A percentile compares a stretch with the other conserved stretches of the same genome.
These are phyloP conservation scores for Crithidia bombi DNA, from an alignment of 208 protist species.

Conservation along the genomic window DNA sequence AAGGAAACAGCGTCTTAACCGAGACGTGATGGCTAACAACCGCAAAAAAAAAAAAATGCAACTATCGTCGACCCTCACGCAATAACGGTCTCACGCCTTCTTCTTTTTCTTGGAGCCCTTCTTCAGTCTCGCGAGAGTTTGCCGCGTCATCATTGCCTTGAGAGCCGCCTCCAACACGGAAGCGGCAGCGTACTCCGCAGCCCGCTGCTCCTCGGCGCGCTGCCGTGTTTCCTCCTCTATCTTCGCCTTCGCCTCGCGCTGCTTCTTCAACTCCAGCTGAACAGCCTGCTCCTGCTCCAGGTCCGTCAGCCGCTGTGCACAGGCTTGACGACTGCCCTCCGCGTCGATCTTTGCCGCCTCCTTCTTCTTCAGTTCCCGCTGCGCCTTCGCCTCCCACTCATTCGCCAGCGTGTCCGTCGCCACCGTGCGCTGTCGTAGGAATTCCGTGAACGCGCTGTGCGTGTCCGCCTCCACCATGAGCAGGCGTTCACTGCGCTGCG, in stretches of 20 bases:
- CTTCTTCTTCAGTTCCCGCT: slow-evolving; percentile 73
- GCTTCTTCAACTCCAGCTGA: slow-evolving; percentile 55
- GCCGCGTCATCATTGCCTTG: slow-evolving; percentile 80
- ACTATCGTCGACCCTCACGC: no score
- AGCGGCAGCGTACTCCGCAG: slow-evolving; percentile 69
- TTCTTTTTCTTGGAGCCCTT: slow-evolving; percentile 82
- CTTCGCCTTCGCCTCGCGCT: slow-evolving; percentile 46
- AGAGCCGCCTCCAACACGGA: slow-evolving; percentile 84
- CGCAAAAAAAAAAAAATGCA: no score
- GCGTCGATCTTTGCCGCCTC: slow-evolving; percentile 82
- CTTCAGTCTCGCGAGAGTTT: slow-evolving; percentile 65
- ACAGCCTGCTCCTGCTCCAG: slow-evolving; percentile 54
- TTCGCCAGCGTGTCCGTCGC: slow-evolving; percentile 73
- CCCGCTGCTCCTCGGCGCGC: slow-evolving; percentile 42
- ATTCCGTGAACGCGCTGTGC: slow-evolving; percentile 63
- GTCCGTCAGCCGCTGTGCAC: slow-evolving; percentile 71
- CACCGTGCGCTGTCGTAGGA: slow-evolving; percentile 69
- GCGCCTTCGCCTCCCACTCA: slow-evolving; percentile 84
- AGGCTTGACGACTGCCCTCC: slow-evolving; percentile 80
- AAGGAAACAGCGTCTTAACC: no score
- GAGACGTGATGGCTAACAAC: no score
- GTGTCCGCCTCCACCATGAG: slow-evolving; percentile 58
- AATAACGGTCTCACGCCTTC: slow-evolving; percentile 19
- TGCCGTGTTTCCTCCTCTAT: slow-evolving; percentile 39
- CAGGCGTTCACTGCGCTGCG: slow-evolving; percentile 36